phyloP scores from a whole-genome alignment of 768 basidiomycete genomes.

The Lentinus brumalis region DNA sequence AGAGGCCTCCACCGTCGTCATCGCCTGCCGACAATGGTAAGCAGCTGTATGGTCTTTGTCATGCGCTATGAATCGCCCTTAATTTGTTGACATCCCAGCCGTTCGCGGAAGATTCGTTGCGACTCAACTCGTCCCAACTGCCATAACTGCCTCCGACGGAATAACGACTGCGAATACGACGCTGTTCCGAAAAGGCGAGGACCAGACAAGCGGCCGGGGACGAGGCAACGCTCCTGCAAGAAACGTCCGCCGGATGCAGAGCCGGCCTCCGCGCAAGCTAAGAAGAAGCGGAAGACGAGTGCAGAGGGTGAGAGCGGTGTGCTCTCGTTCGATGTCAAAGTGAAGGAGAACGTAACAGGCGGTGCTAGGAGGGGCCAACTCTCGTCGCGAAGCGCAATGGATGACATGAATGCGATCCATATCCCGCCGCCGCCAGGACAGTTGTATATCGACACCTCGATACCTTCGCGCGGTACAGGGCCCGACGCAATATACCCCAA shows the following conservation, averaged over 20 bases:
- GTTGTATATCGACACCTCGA: slow-evolving; percentile 29
- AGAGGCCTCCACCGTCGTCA: slow-evolving; percentile 61
- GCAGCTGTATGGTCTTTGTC: slow-evolving; percentile 33
- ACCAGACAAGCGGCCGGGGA: slow-evolving; percentile 85
- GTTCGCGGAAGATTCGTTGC: slow-evolving; percentile 83
- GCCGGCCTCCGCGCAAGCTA: slow-evolving; percentile 22
- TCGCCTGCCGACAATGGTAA: slow-evolving; percentile 85
- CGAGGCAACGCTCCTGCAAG: slow-evolving; percentile 83
- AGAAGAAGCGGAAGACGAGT: slow-evolving; percentile 36
- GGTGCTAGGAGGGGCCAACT: slow-evolving; percentile 22
- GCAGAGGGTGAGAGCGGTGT: slow-evolving; percentile 27
- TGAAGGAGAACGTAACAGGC: slow-evolving; percentile 43
- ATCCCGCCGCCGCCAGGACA: slow-evolving; percentile 23
- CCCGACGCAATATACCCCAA: slow-evolving; percentile 32
- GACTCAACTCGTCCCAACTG: slow-evolving; percentile 81
- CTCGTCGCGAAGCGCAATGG: slow-evolving; percentile 19
- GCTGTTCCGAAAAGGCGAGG: slow-evolving; percentile 79
- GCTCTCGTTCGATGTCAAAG: slow-evolving; percentile 29
- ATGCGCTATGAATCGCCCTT: slow-evolving; percentile 13
- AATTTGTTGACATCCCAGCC: slow-evolving; percentile 51
- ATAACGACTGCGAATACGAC: slow-evolving; percentile 80
- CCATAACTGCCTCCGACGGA: slow-evolving; percentile 79
- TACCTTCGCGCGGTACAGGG: slow-evolving; percentile 21
- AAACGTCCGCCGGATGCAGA: slow-evolving; percentile 60
- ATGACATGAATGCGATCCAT: slow-evolving; percentile 24